Evolutionary conservation across 148 eudicot species (phyloP), one percentile per base, ranked within the genome.

Genomic region (Dysphania ambrosioides): DNA sequence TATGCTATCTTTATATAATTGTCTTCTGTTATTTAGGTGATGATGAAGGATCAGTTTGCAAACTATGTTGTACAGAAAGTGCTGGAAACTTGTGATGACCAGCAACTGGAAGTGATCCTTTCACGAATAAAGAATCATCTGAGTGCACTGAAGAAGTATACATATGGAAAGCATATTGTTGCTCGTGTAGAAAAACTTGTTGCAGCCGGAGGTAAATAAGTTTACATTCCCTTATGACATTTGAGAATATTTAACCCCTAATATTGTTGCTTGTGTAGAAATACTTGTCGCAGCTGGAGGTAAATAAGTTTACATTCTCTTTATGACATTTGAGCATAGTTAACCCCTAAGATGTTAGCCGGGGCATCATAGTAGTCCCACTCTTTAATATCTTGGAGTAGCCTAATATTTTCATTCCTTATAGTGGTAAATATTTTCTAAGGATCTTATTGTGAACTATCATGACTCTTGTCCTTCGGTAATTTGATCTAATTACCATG

Each of bases 161-260:
- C 96, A 47, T 91, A 91, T 64, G 97, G 97, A 72, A 91, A 91
- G 84, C 97, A 91, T 78, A 91, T 91, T n/a, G 97, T 91, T 78
- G 96, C 96, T 21, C 96, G 96, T 78, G 96, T 91, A 3, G 96
- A 91, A 77, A 91, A 91, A 79, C 97, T 91, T 83, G 97, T 91
- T 87, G 85, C 89, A 30, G 93, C 93, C 68, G 97, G 97, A 80
- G 97, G 97, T 91, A 87, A 56, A 8, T 74, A 30, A 57, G 1
- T 44, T 34, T 65, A n/a, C 47, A n/a, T 68, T 27, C 41, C 19
- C 36, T 30, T 8, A 16, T 36, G 71, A 23, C 47, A 23, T 64
- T 23, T 57, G 8, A 18, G 10, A 23, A 1, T n/a, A 53, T 6
- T 42, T 4, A 42, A 9, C 12, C 49, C 49, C 49, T 42, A 8